Evolutionary conservation across 768 basidiomycete species (phyloP).

Genomic region (Zangia roseola): DNA sequence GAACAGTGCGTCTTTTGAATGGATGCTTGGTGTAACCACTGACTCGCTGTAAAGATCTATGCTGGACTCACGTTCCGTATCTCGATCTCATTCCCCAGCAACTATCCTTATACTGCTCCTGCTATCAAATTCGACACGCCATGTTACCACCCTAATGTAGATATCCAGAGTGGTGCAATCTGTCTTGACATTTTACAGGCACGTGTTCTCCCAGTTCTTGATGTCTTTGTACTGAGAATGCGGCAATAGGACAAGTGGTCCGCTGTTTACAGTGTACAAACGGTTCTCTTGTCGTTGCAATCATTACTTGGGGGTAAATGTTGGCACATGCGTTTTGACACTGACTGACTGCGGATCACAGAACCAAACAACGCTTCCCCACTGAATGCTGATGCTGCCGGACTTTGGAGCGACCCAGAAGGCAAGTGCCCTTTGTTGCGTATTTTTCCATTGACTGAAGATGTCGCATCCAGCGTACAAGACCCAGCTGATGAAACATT

Average conservation of each 20-base stretch:
- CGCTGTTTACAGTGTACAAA: constrained; percentile 89
- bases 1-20: constrained; percentile 44
- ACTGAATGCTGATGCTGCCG: constrained; percentile 82
- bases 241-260: constrained; percentile 84
- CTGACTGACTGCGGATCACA: constrained; percentile 25
- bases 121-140: constrained; percentile 85
- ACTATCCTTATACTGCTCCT: constrained; percentile 87
- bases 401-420: constrained; percentile 72
- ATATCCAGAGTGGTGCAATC: constrained; percentile 72
- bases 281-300: constrained; percentile 84
- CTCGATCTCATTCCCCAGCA: constrained; percentile 79
- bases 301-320: constrained; percentile 78
- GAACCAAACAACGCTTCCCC: constrained; percentile 95
- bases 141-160: constrained; percentile 91
- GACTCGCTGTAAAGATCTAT: constrained; percentile 55
- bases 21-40: neutral
- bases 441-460: neutral
- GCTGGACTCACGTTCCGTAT: constrained; percentile 80
- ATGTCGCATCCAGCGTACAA: constrained; percentile 57
- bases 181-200: constrained; percentile 89
- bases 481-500: constrained; percentile 66
- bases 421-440: constrained; percentile 38
- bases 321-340: neutral
- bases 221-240: constrained; percentile 6
- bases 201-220: constrained; percentile 5